Percentiles rank a stretch among this genome's conserved stretches.
Conservation (phyloP, 2,329 filamentous ascomycete species). For the Pyrenochaeta sp. region DNA sequence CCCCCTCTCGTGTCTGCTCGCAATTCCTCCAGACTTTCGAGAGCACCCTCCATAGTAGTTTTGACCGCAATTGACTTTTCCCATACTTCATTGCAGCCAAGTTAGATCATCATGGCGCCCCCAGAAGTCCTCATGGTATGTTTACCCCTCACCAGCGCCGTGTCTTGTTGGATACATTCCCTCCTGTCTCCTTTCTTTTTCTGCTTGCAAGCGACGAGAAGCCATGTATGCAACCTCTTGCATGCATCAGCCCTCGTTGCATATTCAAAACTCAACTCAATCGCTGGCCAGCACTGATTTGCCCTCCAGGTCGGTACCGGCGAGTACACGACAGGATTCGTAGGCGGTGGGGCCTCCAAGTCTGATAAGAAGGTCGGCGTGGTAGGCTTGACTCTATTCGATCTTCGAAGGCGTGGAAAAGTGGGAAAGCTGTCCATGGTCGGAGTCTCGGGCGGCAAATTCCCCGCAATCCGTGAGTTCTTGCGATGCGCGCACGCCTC, state of each 20-base stretch:
- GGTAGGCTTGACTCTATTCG: conserved; percentile 87
- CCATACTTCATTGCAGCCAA: not conserved
- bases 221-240: conserved; percentile 15
- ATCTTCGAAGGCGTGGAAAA: conserved; percentile 86
- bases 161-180: not conserved
- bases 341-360: conserved; percentile 79
- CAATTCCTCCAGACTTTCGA: too few relatives aligned
- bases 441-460: conserved; percentile 87
- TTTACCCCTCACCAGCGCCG: conserved; percentile 16
- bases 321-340: conserved; percentile 96
- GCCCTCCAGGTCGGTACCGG: conserved; percentile 76
- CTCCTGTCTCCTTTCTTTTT: conserved; percentile 8
- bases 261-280: too few relatives aligned
- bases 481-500: not conserved
- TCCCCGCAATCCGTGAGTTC: conserved; percentile 86
- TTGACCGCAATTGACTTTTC: conserved; percentile 8
- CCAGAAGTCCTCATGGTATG: conserved; percentile 58
- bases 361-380: conserved; percentile 98
- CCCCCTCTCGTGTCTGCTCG: conserved; percentile 12
- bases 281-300: conserved; percentile 18
- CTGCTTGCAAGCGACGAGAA: conserved; percentile 10
- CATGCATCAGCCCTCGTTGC: conserved; percentile 9
- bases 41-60: conserved; percentile 6
- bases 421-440: conserved; percentile 88
- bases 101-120: conserved; percentile 52